These are phyloP conservation scores for Canavalia gladiata DNA, from an alignment of 306 rosid genomes.

Conservation along the genomic window DNA sequence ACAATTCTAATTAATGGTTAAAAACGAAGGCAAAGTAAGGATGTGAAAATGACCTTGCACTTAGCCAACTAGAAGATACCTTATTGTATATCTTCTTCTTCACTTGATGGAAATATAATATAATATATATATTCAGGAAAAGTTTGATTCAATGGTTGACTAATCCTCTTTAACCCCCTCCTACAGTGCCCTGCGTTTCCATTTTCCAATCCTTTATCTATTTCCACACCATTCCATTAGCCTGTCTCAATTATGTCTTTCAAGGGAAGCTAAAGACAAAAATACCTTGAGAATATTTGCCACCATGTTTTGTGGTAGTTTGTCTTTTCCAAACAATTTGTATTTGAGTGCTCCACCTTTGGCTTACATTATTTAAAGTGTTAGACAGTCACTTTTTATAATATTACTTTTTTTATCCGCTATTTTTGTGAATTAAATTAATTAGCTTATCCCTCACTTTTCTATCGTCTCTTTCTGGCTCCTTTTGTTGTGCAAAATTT, in stretches of 20 bases:
- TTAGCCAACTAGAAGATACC: conserved; percentile 15
- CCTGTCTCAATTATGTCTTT: neutral
- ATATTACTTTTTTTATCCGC: no score
- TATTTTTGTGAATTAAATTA: no score
- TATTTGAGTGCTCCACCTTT: neutral
- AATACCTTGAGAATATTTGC: neutral
- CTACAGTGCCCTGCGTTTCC: conserved; percentile 24
- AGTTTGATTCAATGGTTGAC: conserved; percentile 43
- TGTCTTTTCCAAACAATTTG: conserved; percentile 10
- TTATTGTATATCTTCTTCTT: conserved; percentile 27
- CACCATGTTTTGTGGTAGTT: conserved; percentile 35
- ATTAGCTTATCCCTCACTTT: no score
- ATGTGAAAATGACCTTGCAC: conserved; percentile 43
- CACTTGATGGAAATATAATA: conserved; percentile 33
- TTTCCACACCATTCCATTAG: conserved; percentile 11
- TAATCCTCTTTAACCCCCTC: conserved; percentile 32
- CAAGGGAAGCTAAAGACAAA: conserved; percentile 16
- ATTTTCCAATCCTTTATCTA: conserved; percentile 22
- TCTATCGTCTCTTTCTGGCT: no score
- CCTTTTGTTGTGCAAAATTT: no score
- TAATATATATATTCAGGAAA: conserved; percentile 7
- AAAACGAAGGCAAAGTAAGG: neutral
- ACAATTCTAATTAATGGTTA: conserved; percentile 19
- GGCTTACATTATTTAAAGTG: no score
- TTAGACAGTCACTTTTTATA: no score